Evolutionary conservation across 495 filamentous ascomycete genomes (phyloP).

Genomic region (Pseudomonodictys pantanalensis): DNA sequence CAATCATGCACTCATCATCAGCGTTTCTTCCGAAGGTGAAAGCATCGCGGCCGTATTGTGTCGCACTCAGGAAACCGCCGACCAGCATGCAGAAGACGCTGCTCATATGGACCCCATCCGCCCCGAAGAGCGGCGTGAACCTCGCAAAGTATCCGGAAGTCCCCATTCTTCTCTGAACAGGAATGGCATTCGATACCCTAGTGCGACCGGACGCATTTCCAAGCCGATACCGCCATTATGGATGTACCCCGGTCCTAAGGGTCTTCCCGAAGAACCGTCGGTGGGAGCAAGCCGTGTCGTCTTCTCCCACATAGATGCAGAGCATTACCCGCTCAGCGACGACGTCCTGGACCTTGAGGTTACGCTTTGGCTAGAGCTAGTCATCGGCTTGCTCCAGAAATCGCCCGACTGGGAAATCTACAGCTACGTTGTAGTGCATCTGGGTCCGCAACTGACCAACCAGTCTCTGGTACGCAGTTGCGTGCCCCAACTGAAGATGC

Average conservation of each 20-base stretch:
- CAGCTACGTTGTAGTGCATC: slow-evolving; percentile 81
- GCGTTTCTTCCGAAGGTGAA: slow-evolving; percentile 62
- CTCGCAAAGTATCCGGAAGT: slow-evolving; percentile 32
- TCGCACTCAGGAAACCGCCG: slow-evolving; percentile 55
- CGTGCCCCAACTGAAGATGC: slow-evolving; percentile 66
- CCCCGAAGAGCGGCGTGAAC: slow-evolving; percentile 29
- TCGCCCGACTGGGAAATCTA: slow-evolving; percentile 91
- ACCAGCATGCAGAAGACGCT: slow-evolving; percentile 23
- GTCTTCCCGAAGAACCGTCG: slow-evolving; percentile 48
- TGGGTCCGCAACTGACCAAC: slow-evolving; percentile 86
- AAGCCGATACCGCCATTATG: slow-evolving; percentile 54
- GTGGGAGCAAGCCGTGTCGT: slow-evolving; percentile 37
- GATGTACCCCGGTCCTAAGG: slow-evolving; percentile 52
- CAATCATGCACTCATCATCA: slow-evolving; percentile 66
- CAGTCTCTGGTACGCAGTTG: slow-evolving; percentile 76
- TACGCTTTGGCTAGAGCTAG: slow-evolving; percentile 69
- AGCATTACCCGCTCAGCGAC: slow-evolving; percentile 16
- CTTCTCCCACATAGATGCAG: slow-evolving; percentile 36
- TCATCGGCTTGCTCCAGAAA: slow-evolving; percentile 70
- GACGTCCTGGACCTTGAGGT: slow-evolving; percentile 55
- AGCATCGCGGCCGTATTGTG: slow-evolving; percentile 67
- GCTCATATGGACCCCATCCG: slow-evolving; percentile 4
- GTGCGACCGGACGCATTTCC: slow-evolving; percentile 30
- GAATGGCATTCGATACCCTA: slow-evolving; percentile 35
- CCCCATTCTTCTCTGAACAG: slow-evolving; percentile 39